Evolutionary conservation across 805 yeast genomes (phyloP), one percentile per base, ranked within the genome.

Genomic region (Monosporozyma siamensis): DNA sequence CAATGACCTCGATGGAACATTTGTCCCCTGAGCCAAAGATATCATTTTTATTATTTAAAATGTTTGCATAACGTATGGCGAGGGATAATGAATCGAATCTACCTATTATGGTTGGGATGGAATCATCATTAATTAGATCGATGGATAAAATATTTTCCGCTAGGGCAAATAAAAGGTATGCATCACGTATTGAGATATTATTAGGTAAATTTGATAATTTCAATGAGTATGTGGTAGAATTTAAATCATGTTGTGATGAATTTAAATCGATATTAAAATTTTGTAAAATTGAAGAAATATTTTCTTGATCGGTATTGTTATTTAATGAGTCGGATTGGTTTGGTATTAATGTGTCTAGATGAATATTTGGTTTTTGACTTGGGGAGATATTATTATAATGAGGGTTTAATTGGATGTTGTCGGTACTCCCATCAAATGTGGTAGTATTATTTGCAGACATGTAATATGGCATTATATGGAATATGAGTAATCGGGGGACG

Each of bases 171-270:
- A 83, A 70, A 12, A 80, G 67, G 39, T 73, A 68, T 2, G 84
- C 79, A 58, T 83, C 94, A 58, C 92, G 72, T 27, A 70, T 49
- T 2, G 83, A 60, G 23, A 82, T 65, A 61, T 83, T 87, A 4
- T 62, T 50, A 7, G 94, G 92, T 10, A 80, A 55, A 53, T 80
- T 80, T 50, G 67, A 66, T 40, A 82, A 55, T 46, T 65, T 69
- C 36, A 78, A 50, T 56, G 52, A 31, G 35, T 49, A 61, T 12
- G 53, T 50, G n/a, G 56, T 31, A 9, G 41, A 6, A 15, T 14
- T 17, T 4, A 23, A 9, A 11, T 44, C 48, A 12, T 41, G 42
- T 38, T 47, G 50, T 21, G 42, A 40, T 8, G 41, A 23, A 15
- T 42, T 38, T 8, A 47, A 45, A n/a, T 47, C 44, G 29, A 59